These are phyloP conservation scores for Canna indica DNA, from an alignment of 176 grass and related monocot genomes.

Conservation along the genomic window DNA sequence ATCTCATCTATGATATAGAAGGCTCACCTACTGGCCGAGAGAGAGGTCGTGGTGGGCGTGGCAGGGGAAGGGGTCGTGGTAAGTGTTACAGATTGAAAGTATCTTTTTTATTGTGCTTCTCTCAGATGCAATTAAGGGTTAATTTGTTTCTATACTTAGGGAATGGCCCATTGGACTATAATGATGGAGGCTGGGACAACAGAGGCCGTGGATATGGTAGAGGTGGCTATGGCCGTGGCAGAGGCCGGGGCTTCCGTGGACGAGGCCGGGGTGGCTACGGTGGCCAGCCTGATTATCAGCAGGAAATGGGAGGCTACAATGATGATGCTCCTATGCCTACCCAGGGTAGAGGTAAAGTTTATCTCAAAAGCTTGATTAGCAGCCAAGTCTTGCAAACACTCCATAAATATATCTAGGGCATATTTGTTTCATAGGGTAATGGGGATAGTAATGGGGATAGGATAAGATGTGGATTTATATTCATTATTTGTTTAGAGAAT, in stretches of 20 bases:
- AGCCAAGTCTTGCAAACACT: neutral
- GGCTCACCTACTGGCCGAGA: slow-evolving; percentile 49
- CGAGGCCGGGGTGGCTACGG: slow-evolving; percentile 29
- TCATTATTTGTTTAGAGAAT: no score
- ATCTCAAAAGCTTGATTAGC: neutral
- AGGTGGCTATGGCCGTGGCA: slow-evolving; percentile 45
- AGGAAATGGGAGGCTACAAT: slow-evolving; percentile 46
- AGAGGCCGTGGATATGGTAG: slow-evolving; percentile 32
- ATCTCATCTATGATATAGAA: slow-evolving; percentile 46
- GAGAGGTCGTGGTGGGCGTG: slow-evolving; percentile 56
- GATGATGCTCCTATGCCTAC: slow-evolving; percentile 48
- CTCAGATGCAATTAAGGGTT: neutral
- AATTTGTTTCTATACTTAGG: slow-evolving; percentile 24
- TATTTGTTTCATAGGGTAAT: no score
- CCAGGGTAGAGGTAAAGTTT: slow-evolving; percentile 39
- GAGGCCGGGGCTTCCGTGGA: slow-evolving; percentile 49
- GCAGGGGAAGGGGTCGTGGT: slow-evolving; percentile 34
- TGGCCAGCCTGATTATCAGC: slow-evolving; percentile 56
- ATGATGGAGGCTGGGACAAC: slow-evolving; percentile 44
- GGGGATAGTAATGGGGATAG: no score
- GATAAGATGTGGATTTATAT: no score
- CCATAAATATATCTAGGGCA: neutral
- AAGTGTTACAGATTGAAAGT: slow-evolving; percentile 4
- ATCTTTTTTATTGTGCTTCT: neutral
- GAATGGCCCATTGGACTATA: slow-evolving; percentile 44